Evolutionary conservation across 495 filamentous ascomycete species (phyloP).

Genomic region (Neurospora sp.): DNA sequence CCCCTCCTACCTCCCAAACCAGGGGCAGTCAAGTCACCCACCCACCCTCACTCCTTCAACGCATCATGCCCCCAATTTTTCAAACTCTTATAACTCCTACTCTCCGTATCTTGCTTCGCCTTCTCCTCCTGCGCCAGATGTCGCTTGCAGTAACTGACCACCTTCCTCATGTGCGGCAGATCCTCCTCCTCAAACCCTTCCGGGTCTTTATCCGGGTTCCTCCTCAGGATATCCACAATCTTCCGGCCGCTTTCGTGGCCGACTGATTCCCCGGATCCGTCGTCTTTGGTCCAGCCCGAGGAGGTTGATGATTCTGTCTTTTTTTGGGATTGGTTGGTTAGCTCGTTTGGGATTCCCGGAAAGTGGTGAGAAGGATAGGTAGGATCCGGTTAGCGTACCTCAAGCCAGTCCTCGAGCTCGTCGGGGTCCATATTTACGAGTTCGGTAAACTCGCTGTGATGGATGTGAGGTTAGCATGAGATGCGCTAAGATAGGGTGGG

Average conservation of each 20-base stretch:
- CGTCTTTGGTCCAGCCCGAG: constrained; percentile 48
- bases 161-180: constrained; percentile 54
- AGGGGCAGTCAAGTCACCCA: not conserved
- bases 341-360: too few species aligned
- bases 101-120: constrained; percentile 39
- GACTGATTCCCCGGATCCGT: constrained; percentile 50
- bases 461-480: too few species aligned
- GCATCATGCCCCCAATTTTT: constrained; percentile 66
- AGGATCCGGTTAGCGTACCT: constrained; percentile 4
- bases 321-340: too few species aligned
- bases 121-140: constrained; percentile 55
- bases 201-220: constrained; percentile 48
- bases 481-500: too few species aligned
- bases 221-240: constrained; percentile 53
- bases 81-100: constrained; percentile 35
- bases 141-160: constrained; percentile 46
- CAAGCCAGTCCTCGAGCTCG: constrained; percentile 54
- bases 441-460: constrained; percentile 28
- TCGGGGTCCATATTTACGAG: constrained; percentile 56
- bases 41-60: constrained; percentile 28
- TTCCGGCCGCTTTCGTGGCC: constrained; percentile 57
- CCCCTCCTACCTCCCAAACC: too few species aligned
- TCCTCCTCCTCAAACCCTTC: constrained; percentile 43
- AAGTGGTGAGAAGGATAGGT: too few species aligned
- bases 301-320: constrained; percentile 29